Evolutionary conservation across 768 basidiomycete species (phyloP).

Genomic region (Hygrophoropsis aurantiaca): DNA sequence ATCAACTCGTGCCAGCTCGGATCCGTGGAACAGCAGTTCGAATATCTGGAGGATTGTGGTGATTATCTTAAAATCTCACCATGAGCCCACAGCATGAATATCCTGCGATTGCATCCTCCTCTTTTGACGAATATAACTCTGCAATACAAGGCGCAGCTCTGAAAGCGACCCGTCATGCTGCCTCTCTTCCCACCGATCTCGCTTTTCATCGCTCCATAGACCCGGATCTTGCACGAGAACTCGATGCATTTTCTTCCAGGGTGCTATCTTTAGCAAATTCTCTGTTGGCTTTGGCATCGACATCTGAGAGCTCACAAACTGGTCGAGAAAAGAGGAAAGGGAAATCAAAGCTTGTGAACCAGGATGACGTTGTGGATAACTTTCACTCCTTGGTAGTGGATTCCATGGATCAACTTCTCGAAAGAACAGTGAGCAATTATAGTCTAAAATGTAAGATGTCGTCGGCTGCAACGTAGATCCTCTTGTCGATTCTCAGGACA

Average conservation of each 20-base stretch:
- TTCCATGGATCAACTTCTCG: slow-evolving; percentile 79
- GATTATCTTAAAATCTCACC: too few species aligned
- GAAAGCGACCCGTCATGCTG: slow-evolving; percentile 57
- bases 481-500: slow-evolving; percentile 59
- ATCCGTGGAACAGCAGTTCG: too few species aligned
- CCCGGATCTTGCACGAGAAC: slow-evolving; percentile 58
- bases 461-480: too few species aligned
- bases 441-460: too few species aligned
- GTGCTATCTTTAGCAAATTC: slow-evolving; percentile 67
- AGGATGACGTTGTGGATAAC: slow-evolving; percentile 84
- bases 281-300: slow-evolving; percentile 53
- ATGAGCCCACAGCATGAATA: too few species aligned
- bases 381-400: slow-evolving; percentile 81
- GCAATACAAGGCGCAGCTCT: slow-evolving; percentile 61
- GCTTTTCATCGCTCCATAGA: slow-evolving; percentile 90
- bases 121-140: slow-evolving; percentile 56
- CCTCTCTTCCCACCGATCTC: slow-evolving; percentile 69
- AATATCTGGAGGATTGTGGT: too few species aligned
- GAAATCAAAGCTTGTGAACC: slow-evolving; percentile 54
- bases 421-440: slow-evolving; percentile 63
- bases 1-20: too few species aligned
- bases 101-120: slow-evolving; percentile 15
- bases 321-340: slow-evolving; percentile 54
- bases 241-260: slow-evolving; percentile 68
- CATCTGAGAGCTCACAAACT: slow-evolving; percentile 34